phyloP scores from a whole-genome alignment of 768 basidiomycete genomes.

The Pholiota microspora region DNA sequence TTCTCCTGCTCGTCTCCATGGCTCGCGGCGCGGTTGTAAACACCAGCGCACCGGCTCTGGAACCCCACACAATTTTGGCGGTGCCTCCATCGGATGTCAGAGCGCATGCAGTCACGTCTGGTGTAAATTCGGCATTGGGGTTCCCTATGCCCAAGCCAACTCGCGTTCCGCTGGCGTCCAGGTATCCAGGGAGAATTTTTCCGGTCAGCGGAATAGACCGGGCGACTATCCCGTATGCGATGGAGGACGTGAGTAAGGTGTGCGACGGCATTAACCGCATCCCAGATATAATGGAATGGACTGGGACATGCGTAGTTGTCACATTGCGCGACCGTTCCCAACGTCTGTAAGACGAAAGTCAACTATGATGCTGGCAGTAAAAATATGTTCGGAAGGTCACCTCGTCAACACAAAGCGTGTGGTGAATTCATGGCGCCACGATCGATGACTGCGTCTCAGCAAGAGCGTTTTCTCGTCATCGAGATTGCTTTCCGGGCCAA shows the following conservation, averaged over 20 bases:
- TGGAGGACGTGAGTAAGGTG: constrained; percentile 59
- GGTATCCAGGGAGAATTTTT: constrained; percentile 65
- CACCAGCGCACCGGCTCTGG: constrained; percentile 63
- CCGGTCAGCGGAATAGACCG: constrained; percentile 73
- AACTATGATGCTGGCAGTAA: not conserved
- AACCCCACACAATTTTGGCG: constrained; percentile 74
- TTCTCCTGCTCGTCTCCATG: constrained; percentile 51
- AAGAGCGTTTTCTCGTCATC: constrained; percentile 44
- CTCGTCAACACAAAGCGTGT: constrained; percentile 48
- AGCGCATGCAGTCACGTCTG: constrained; percentile 58
- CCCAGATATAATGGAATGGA: constrained; percentile 51
- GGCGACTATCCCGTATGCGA: constrained; percentile 67
- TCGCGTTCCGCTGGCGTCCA: constrained; percentile 61
- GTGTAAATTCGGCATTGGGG: constrained; percentile 72
- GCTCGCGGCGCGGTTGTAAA: constrained; percentile 55
- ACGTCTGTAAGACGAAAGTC: constrained; percentile 42
- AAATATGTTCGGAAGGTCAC: constrained; percentile 34
- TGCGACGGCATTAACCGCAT: constrained; percentile 61
- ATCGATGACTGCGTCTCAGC: constrained; percentile 51
- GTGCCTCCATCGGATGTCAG: constrained; percentile 63
- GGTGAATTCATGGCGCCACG: constrained; percentile 76
- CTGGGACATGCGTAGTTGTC: constrained; percentile 62
- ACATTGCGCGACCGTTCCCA: constrained; percentile 66
- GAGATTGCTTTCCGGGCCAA: constrained; percentile 62
- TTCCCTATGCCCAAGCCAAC: constrained; percentile 65